A percentile compares a stretch with the other conserved stretches of the same genome.
These are phyloP conservation scores for Cercospora zeae-maydis DNA, from an alignment of 2,329 filamentous ascomycete genomes.

Conservation along the genomic window DNA sequence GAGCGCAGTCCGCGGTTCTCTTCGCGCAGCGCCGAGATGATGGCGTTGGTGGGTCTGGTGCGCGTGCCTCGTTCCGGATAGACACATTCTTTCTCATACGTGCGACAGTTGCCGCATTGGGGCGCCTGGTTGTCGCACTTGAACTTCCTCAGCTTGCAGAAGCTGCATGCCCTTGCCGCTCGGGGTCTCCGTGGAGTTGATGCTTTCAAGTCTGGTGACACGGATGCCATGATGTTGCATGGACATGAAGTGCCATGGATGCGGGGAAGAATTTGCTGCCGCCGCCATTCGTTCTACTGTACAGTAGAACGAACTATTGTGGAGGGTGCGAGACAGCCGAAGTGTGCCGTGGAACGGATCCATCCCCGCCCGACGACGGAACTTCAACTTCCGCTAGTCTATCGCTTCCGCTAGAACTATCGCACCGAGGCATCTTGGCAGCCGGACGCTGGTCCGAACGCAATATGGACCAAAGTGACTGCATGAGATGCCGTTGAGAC, in stretches of 20 bases:
- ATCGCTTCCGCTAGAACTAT: background rate
- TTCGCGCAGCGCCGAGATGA: conserved; percentile 18
- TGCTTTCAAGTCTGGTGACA: background rate
- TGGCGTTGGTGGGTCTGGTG: conserved; percentile 28
- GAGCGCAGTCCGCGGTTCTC: conserved; percentile 23
- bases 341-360: background rate
- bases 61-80: conserved; percentile 40
- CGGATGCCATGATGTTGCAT: background rate
- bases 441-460: background rate
- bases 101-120: conserved; percentile 47
- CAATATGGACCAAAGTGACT: background rate
- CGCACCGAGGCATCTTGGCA: background rate
- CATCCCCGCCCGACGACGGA: background rate
- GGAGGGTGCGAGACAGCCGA: background rate
- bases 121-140: conserved; percentile 50
- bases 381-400: background rate
- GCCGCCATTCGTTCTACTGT: background rate
- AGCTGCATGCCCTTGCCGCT: conserved; percentile 9
- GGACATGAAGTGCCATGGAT: background rate
- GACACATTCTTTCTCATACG: conserved; percentile 45
- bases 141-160: conserved; percentile 38
- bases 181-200: conserved; percentile 4
- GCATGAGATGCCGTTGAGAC: background rate
- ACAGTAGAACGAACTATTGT: no score
- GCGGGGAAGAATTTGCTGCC: background rate